Evolutionary conservation across 2,329 filamentous ascomycete genomes (phyloP), one percentile per base, ranked within the genome.

Genomic region (Aspergillus felis): DNA sequence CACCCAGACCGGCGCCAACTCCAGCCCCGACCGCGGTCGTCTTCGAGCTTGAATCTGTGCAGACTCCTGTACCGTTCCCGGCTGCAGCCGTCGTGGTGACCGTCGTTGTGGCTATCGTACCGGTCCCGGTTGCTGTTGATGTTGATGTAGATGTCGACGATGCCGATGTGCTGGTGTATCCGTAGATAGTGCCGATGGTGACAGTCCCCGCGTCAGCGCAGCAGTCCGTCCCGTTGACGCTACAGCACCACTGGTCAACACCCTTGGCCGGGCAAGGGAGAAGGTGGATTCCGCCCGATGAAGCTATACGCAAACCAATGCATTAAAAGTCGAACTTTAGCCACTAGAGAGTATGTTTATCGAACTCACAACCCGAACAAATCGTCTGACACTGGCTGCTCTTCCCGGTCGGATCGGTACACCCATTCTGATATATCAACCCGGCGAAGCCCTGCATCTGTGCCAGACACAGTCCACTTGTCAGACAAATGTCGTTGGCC

Each of bases 191-290:
- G 3, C 56, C 56, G 28, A 57, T 57, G 8, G 32, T 24, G 10
- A 57, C 32, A 3, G 54, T 47, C 20, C 41, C 51, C 14, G 52
- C 56, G 12, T 49, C 10, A 3, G 42, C 52, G 47, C 56, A 57
- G 48, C 56, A 57, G 32, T 57, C 29, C 4, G 52, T 44, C 4
- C 56, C 56, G 25, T 32, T 51, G 5, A 22, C 3, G 24, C 56
- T 57, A 22, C 56, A 57, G 20, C 56, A 57, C 56, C 56, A 57
- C 44, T 47, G 24, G 24, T 47, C 24, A 14, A 17, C 3, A 25
- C 44, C 44, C 44, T 47, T 47, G 44, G 44, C 44, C 3, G 44
- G 44, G 24, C 44, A 47, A 24, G 44, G 44, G 22, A 47, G 44
- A 12, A 47, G 22, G 12, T 25, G 10, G 22, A 47, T 47, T 4